Base-by-base conservation (phyloP, 2,329 filamentous ascomycete species). In the Rhinocladiella similis region DNA sequence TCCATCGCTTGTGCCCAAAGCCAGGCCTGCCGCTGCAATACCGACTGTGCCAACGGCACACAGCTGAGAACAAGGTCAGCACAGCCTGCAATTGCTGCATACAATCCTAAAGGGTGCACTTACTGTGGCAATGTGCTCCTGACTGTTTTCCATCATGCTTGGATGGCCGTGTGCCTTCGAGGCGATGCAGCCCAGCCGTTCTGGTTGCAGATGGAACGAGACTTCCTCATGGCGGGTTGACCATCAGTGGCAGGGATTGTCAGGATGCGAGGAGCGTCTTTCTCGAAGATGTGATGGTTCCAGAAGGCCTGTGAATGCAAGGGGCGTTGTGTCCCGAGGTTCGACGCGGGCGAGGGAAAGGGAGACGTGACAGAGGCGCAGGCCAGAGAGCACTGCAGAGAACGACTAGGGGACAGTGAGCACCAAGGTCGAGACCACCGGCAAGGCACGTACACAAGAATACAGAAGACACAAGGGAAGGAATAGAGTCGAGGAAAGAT, bases 11-110 rank as follows among this genome's bases (percentile, higher is more conserved):
- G 78, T 79, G 67, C 79, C 82, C 66, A 85, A 75, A 54, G 80
- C 80, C 63, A 83, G 75, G 59, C 84, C 83, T 56, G 83, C 75
- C 54, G 80, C 78, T 63, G 83, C 83, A 63, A 84, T 77, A 69
- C 81, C 82, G 72, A 85, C 75, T 66, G 82, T 84, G 75, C 82
- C 82, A 70, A 83, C 75, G 67, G 83, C 84, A 81, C 81, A 84
- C 66, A 86, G 78, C 83, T 85, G 65, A 46, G 63, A 63, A 38
- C 10, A 41, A n/a, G 22, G 46, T 62, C 49, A 62, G 57, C 19
- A 45, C 35, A 18, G 12, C 41, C 16, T 38, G 14, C 25, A 41
- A 50, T 13, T 20, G 20, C 35, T 48, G 19, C n/a, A 14, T n/a
- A 46, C n/a, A 14, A 19, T 18, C 27, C 18, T 16, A 35, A 16